Evolutionary conservation across 2,329 filamentous ascomycete genomes (phyloP).

Genomic region (Aspergillus intermedius): DNA sequence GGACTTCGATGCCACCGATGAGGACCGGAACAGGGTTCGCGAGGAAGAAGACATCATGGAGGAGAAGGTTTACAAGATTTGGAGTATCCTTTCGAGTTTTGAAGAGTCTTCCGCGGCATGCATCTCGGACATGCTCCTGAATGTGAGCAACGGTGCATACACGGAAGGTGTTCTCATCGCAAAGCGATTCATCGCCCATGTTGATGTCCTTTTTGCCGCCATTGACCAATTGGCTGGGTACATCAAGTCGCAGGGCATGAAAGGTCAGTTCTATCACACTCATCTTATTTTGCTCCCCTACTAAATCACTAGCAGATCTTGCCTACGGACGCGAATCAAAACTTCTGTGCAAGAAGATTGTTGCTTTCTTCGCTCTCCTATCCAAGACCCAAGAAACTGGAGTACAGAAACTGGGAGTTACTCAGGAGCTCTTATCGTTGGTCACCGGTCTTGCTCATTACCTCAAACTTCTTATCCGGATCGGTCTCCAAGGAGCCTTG

Average conservation of each 20-base stretch:
- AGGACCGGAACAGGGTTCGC: conserved; percentile 68
- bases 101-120: conserved; percentile 96
- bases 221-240: conserved; percentile 76
- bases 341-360: conserved; percentile 98
- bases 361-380: conserved; percentile 90
- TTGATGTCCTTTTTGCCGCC: conserved; percentile 84
- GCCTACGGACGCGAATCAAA: conserved; percentile 96
- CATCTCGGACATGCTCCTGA: conserved; percentile 97
- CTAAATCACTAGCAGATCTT: conserved; percentile 51
- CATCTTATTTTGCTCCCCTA: conserved; percentile 11
- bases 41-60: conserved; percentile 91
- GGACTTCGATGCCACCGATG: conserved; percentile 55
- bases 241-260: conserved; percentile 63
- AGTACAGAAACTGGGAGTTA: conserved; percentile 87
- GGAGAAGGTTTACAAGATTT: conserved; percentile 95
- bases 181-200: conserved; percentile 92
- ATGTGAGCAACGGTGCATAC: conserved; percentile 96
- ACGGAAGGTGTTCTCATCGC: conserved; percentile 91
- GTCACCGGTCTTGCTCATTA: conserved; percentile 96
- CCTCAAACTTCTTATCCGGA: conserved; percentile 91
- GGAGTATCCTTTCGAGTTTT: conserved; percentile 94
- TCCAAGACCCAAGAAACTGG: conserved; percentile 91
- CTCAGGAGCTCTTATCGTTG: conserved; percentile 93
- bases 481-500: conserved; percentile 87
- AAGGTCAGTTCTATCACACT: conserved; percentile 52